Conservation (phyloP, 495 filamentous ascomycete genomes). For the Sphaerosporella brunnea region DNA sequence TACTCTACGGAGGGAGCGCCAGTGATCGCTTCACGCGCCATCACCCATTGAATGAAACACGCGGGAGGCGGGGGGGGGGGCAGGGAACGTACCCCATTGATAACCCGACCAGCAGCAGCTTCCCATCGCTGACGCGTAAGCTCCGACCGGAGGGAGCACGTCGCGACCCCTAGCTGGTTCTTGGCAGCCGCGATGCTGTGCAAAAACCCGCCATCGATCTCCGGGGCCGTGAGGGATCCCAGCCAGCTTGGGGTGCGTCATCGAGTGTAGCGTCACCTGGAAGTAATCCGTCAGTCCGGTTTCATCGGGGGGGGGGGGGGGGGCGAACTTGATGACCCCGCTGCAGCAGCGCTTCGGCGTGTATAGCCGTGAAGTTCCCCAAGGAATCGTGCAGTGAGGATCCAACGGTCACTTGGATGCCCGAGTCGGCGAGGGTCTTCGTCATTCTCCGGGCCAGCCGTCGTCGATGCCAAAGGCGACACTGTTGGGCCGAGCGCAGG, state of each 20-base stretch:
- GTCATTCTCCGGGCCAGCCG: conserved; percentile 48
- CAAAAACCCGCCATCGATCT: conserved; percentile 51
- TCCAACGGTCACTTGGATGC: conserved; percentile 53
- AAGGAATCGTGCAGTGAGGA: conserved; percentile 39
- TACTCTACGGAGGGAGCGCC: conserved; percentile 42
- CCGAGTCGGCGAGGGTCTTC: conserved; percentile 42
- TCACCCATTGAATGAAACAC: neutral
- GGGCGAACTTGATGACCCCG: conserved; percentile 44
- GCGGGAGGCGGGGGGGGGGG: neutral
- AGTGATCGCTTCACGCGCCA: no score
- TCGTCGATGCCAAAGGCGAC: conserved; percentile 76
- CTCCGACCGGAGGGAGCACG: conserved; percentile 56
- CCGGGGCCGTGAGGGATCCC: conserved; percentile 37
- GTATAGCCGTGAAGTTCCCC: conserved; percentile 41
- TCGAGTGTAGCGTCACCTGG: conserved; percentile 54
- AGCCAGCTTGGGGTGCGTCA: conserved; percentile 59
- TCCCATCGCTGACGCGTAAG: conserved; percentile 50
- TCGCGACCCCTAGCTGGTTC: conserved; percentile 30
- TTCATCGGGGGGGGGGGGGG: neutral
- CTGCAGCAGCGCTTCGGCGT: conserved; percentile 49
- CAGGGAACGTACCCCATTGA: conserved; percentile 40
- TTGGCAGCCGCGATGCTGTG: conserved; percentile 41
- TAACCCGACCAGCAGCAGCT: conserved; percentile 32
- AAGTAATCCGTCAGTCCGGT: neutral
- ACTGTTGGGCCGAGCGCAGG: conserved; percentile 50